Base-by-base conservation (phyloP, 1,284 basidiomycete species). In the Leucoagaricus sp. region DNA sequence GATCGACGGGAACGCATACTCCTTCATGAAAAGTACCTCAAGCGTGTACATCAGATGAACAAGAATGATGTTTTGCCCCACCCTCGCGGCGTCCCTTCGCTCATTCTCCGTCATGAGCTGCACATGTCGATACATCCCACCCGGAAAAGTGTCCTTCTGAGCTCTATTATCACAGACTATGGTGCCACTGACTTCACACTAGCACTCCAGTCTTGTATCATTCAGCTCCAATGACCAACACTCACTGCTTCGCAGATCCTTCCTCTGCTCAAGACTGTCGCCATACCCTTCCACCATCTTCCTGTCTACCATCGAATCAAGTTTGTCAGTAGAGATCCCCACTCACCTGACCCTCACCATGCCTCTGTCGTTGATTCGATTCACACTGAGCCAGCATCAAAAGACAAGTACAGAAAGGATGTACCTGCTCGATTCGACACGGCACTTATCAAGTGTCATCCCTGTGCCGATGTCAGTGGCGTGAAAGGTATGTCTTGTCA, bases 1-100 rank as follows among this genome's bases (percentile, higher is more conserved):
- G 60, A 67, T 23, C 59, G 67, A 3, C 44, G 59, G 15, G 70
- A 71, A 55, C 65, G 66, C 36, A 60, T 70, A 4, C 45, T 41
- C 19, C 40, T 53, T 13, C 58, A 42, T 17, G 19, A 41, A 7
- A 19, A 41, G 19, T 41, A 21, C 17, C 6, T 41, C n/a, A 4
- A 41, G 8, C 36, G 13, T 4, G 15, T 13, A 4, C 17, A 9
- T 8, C 36, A 38, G 15, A 8, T 6, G 6, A n/a, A 10, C 4
- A 5, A 38, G 4, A n/a, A 4, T n/a, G 4, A 9, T 4, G 4
- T n/a, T 38, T n/a, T n/a, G n/a, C 36, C 36, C 15, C 36, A n/a
- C 4, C 36, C 36, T 38, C 36, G 13, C 15, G 12, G 4, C 17
- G 4, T 38, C 15, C 36, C 36, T 38, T 38, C 36, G 6, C 36